Percentiles rank a stretch among this genome's conserved stretches.
These are phyloP conservation scores for Cyclotella choctawhatcheeana DNA, from an alignment of 108 stramenopile species.

Conservation along the genomic window DNA sequence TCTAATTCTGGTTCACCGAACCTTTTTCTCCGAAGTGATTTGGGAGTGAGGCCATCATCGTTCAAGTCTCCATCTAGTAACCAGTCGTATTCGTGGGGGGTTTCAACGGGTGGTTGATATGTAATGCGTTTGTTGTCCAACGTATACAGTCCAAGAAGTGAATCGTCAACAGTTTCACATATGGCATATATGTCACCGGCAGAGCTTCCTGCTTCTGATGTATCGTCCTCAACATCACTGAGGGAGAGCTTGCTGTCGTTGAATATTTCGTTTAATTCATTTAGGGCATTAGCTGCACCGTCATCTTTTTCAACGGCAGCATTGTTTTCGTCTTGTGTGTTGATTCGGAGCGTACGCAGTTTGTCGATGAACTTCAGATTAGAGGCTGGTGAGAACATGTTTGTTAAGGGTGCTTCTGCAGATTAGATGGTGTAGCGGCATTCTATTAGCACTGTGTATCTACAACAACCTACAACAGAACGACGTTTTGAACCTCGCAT, in stretches of 20 bases:
- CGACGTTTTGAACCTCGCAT: too few relatives aligned
- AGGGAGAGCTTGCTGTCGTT: background rate
- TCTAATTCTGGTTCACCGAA: slow-evolving; percentile 38
- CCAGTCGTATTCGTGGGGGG: slow-evolving; percentile 37
- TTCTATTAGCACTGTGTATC: too few relatives aligned
- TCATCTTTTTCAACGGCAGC: slow-evolving; percentile 1
- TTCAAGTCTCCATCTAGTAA: slow-evolving; percentile 33
- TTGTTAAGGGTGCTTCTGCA: background rate
- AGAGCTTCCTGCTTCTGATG: background rate
- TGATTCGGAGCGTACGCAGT: background rate
- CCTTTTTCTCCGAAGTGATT: slow-evolving; percentile 7
- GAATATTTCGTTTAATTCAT: background rate
- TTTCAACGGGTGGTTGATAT: background rate
- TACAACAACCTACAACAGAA: too few relatives aligned
- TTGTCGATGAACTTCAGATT: background rate
- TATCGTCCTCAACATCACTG: background rate
- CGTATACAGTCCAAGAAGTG: slow-evolving; percentile 43
- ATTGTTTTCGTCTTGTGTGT: background rate
- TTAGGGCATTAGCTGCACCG: background rate
- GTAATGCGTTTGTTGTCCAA: background rate
- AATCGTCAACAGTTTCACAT: slow-evolving; percentile 59
- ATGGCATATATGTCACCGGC: slow-evolving; percentile 15
- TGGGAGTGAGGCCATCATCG: background rate
- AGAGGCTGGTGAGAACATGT: slow-evolving; percentile 11
- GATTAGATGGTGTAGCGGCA: too few relatives aligned